phyloP scores from a whole-genome alignment of 208 protist genomes.

The Leptomonas pyrrhocoris region DNA sequence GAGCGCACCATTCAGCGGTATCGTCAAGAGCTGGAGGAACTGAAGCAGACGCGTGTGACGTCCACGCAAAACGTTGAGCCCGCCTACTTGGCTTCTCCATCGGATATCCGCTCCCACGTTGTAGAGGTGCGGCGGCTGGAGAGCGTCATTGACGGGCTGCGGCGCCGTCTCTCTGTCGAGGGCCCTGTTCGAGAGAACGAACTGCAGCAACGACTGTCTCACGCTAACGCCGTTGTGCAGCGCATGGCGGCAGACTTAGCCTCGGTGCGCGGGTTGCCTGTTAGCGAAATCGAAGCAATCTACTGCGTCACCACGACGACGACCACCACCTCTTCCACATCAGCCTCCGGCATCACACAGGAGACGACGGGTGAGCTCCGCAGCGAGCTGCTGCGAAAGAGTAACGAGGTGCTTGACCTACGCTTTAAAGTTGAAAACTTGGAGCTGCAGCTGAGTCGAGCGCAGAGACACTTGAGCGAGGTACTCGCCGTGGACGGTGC shows the following conservation, averaged over 20 bases:
- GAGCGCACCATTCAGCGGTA: conserved; percentile 38
- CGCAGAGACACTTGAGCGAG: conserved; percentile 73
- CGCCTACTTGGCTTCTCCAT: conserved; percentile 18
- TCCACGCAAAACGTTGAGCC: conserved; percentile 1
- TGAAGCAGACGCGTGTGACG: conserved; percentile 12
- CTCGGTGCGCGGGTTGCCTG: conserved; percentile 25
- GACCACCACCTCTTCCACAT: neutral
- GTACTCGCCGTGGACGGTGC: conserved; percentile 44
- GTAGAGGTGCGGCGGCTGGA: conserved; percentile 59
- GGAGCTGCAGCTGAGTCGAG: conserved; percentile 54
- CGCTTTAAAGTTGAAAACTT: conserved; percentile 73
- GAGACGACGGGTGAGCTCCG: conserved; percentile 35
- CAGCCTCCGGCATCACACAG: conserved; percentile 15
- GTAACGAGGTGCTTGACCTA: conserved; percentile 71
- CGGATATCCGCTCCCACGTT: conserved; percentile 45
- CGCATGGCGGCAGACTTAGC: conserved; percentile 60
- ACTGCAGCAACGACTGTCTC: conserved; percentile 41
- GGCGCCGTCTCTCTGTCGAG: conserved; percentile 56
- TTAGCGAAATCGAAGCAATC: conserved; percentile 30
- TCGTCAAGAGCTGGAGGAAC: conserved; percentile 46
- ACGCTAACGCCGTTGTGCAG: conserved; percentile 25
- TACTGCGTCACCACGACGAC: conserved; percentile 25
- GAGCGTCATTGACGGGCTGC: conserved; percentile 62
- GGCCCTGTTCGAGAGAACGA: conserved; percentile 43
- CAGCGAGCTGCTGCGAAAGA: conserved; percentile 47